Evolutionary conservation across 75 land plant genomes (phyloP).

Genomic region (Sequoia sempervirens): DNA sequence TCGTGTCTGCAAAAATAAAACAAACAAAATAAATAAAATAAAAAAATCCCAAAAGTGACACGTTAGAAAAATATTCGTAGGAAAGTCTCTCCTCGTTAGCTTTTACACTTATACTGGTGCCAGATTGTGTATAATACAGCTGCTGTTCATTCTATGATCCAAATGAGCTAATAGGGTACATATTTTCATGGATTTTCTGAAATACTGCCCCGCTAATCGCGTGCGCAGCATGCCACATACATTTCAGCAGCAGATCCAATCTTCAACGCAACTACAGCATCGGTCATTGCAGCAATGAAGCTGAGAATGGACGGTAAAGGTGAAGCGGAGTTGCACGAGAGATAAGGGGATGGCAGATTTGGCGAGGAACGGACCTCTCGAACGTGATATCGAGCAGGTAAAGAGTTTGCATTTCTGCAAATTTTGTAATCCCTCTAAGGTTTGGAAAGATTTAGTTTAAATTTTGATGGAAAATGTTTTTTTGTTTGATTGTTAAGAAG

Average conservation of each 20-base stretch:
- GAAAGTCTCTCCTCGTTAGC: background rate
- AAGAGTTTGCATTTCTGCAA: background rate
- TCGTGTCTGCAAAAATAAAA: background rate
- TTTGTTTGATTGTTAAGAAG: background rate
- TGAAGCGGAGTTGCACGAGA: background rate
- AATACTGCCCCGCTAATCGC: background rate
- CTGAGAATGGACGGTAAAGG: background rate
- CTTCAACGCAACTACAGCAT: background rate
- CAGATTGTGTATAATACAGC: background rate
- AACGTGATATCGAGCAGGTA: conserved; percentile 24
- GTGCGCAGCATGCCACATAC: background rate
- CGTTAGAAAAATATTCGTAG: background rate
- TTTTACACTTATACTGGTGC: background rate
- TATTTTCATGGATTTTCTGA: background rate
- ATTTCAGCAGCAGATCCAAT: background rate
- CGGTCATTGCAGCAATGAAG: background rate
- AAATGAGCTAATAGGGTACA: background rate
- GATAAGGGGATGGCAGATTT: conserved; percentile 24
- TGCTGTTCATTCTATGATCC: background rate
- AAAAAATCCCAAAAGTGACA: no score
- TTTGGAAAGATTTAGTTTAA: background rate
- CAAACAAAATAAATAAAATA: background rate
- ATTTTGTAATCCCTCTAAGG: background rate
- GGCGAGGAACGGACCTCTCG: conserved; percentile 18
- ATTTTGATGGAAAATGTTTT: background rate